Conservation (phyloP, 2,329 filamentous ascomycete species). For the Exophiala viscosa region DNA sequence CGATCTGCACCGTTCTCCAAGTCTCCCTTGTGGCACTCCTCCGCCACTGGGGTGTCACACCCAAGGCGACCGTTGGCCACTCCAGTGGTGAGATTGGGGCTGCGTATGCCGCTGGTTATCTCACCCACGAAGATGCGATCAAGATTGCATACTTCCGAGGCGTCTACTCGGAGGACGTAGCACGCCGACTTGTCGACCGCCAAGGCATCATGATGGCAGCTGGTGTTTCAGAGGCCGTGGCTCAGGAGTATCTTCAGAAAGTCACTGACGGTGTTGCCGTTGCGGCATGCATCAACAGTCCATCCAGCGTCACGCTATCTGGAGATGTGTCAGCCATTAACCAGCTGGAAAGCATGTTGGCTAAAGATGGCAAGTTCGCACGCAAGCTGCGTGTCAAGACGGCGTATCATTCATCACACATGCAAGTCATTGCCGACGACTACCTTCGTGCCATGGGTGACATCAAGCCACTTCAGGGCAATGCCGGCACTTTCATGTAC, state of each 20-base stretch:
- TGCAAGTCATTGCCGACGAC: constrained; percentile 27
- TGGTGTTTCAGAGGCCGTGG: constrained; percentile 25
- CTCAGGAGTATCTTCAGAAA: constrained; percentile 18
- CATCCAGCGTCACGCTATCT: constrained; percentile 37
- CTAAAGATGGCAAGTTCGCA: constrained; percentile 28
- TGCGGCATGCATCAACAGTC: constrained; percentile 42
- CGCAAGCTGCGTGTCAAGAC: constrained; percentile 30
- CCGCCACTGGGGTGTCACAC: constrained; percentile 13
- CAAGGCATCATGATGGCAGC: constrained; percentile 33
- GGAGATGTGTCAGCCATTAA: constrained; percentile 32
- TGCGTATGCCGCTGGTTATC: constrained; percentile 25
- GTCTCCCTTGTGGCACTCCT: constrained; percentile 28
- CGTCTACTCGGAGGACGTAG: not conserved
- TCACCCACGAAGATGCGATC: constrained; percentile 30
- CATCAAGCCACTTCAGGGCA: not conserved
- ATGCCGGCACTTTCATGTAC: constrained; percentile 7
- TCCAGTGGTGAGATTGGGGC: constrained; percentile 31
- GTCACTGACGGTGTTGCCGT: constrained; percentile 19
- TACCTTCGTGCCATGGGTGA: constrained; percentile 26
- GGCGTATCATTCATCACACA: constrained; percentile 34
- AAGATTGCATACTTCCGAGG: constrained; percentile 33
- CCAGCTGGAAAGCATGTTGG: constrained; percentile 3
- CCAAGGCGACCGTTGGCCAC: constrained; percentile 27
- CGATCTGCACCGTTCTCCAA: constrained; percentile 26
- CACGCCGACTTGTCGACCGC: not conserved